Conservation (phyloP, 345 rosid species). For the Salix suchowensis region DNA sequence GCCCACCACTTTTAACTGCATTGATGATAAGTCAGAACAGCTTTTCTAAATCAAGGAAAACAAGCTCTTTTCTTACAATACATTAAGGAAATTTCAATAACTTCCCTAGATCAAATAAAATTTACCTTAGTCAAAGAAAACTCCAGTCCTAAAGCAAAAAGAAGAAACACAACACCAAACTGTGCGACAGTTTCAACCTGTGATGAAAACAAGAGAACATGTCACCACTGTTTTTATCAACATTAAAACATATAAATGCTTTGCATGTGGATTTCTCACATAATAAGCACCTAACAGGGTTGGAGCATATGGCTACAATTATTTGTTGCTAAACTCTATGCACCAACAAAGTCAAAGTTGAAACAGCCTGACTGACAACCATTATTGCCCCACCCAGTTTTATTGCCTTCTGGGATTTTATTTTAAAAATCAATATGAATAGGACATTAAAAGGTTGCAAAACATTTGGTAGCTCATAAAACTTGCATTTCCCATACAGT, state of each 20-base stretch:
- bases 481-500: background rate
- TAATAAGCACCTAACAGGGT: background rate
- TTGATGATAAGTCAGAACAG: slow-evolving; percentile 21
- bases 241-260: background rate
- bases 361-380: background rate
- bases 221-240: slow-evolving; percentile 7
- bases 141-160: slow-evolving; percentile 96
- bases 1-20: slow-evolving; percentile 94
- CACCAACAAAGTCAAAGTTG: background rate
- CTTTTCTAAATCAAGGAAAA: slow-evolving; percentile 1
- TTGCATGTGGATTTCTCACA: background rate
- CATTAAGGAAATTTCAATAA: background rate
- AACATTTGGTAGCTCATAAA: background rate
- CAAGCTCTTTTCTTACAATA: background rate
- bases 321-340: background rate
- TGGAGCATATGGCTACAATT: background rate
- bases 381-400: background rate
- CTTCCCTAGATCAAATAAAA: background rate
- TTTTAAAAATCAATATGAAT: background rate
- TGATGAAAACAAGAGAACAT: slow-evolving; percentile 3
- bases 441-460: background rate
- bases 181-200: slow-evolving; percentile 97
- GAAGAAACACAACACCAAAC: slow-evolving; percentile 98
- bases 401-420: background rate
- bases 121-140: slow-evolving; percentile 94